phyloP scores from a whole-genome alignment of 2,329 filamentous ascomycete genomes.

The Calonectria henricotiae region DNA sequence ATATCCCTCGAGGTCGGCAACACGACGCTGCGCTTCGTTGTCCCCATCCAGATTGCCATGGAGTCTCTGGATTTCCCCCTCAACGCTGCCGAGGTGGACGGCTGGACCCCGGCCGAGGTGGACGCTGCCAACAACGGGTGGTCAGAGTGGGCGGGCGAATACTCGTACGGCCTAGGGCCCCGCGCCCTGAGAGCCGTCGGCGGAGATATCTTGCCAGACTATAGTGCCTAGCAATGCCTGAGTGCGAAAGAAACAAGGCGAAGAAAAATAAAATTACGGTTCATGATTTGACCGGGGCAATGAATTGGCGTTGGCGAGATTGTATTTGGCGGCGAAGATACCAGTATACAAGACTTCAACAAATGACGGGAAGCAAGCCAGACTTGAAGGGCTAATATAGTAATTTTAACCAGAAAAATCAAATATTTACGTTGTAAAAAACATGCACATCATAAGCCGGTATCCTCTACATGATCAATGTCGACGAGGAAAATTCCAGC shows the following conservation, averaged over 20 bases:
- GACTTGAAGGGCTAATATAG: neutral
- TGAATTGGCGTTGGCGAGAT: constrained; percentile 13
- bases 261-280: neutral
- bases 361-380: neutral
- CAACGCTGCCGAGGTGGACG: constrained; percentile 5
- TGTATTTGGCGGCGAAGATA: constrained; percentile 9
- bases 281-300: neutral
- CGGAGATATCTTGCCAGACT: constrained; percentile 20
- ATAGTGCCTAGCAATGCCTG: neutral
- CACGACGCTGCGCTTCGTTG: constrained; percentile 18
- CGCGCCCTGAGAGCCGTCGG: constrained; percentile 12
- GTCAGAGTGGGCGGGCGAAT: constrained; percentile 1
- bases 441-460: neutral
- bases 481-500: neutral
- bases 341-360: constrained; percentile 10
- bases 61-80: constrained; percentile 20
- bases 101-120: constrained; percentile 18
- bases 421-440: neutral
- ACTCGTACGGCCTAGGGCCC: neutral
- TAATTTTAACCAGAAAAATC: neutral
- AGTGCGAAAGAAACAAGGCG: no score
- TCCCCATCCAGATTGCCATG: constrained; percentile 30
- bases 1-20: constrained; percentile 21
- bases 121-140: neutral
- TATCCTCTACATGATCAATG: constrained; percentile 25